A percentile compares a stretch with the other conserved stretches of the same genome.
These are phyloP conservation scores for Penicillium robsamsonii DNA, from an alignment of 495 filamentous ascomycete genomes.

Conservation along the genomic window DNA sequence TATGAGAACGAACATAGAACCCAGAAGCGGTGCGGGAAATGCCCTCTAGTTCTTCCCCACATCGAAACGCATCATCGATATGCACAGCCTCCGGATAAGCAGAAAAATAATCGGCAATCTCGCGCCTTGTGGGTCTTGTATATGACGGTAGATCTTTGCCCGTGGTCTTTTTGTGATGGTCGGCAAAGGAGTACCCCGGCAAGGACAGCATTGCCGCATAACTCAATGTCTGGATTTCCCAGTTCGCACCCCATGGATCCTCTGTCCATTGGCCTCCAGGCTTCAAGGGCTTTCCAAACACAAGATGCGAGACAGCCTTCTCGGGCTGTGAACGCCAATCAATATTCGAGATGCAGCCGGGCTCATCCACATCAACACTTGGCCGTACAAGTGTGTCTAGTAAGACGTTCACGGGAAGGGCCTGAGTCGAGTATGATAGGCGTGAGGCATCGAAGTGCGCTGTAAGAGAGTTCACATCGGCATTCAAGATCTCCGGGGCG, in stretches of 20 bases:
- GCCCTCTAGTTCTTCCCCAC: slow-evolving; percentile 38
- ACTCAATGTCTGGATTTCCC: slow-evolving; percentile 59
- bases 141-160: slow-evolving; percentile 50
- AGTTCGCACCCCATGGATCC: slow-evolving; percentile 52
- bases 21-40: slow-evolving; percentile 48
- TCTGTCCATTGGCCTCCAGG: slow-evolving; percentile 67
- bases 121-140: slow-evolving; percentile 55
- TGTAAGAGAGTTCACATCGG: slow-evolving; percentile 49
- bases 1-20: slow-evolving; percentile 53
- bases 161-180: slow-evolving; percentile 47
- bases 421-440: slow-evolving; percentile 63
- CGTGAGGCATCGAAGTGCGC: slow-evolving; percentile 61
- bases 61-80: slow-evolving; percentile 53
- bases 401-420: slow-evolving; percentile 62
- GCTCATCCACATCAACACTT: slow-evolving; percentile 58
- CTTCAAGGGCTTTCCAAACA: slow-evolving; percentile 52
- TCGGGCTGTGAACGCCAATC: slow-evolving; percentile 54
- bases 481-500: slow-evolving; percentile 44
- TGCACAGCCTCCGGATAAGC: slow-evolving; percentile 54
- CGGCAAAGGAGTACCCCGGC: slow-evolving; percentile 59
- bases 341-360: slow-evolving; percentile 48
- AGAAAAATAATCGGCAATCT: slow-evolving; percentile 58
- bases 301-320: slow-evolving; percentile 56
- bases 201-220: slow-evolving; percentile 67
- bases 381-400: slow-evolving; percentile 65